Evolutionary conservation across 371 early-diverging fungal genomes (phyloP), one percentile per base, ranked within the genome.

Genomic region (Mucor piriformis): DNA sequence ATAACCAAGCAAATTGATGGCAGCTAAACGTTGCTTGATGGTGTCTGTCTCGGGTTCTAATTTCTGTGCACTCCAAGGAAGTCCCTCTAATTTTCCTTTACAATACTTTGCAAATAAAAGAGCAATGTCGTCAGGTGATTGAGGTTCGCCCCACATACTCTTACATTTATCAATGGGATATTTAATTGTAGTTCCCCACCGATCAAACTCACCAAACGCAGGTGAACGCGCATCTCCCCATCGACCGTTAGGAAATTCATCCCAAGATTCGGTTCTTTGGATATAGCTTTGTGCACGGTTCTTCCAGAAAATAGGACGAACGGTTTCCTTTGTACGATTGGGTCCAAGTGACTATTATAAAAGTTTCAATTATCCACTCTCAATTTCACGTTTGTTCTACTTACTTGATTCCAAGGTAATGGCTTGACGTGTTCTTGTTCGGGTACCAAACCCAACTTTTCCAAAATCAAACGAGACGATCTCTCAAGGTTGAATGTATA

Each of bases 251-350:
- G 97, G 97, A 69, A 94, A 98, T 65, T 97, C 97, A 77, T 98
- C 97, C 98, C 98, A 98, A 20, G 87, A 77, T 64, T 94, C 95
- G 3, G 98, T 98, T 54, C 97, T 90, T 52, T 86, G 75, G 60
- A 97, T 89, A 78, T 98, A 97, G 67, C 91, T 92, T 64, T 91
- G 87, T 49, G 92, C 84, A 38, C 96, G 88, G 78, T 98, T 95
- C 77, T 89, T 90, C 97, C 98, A 97, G 72, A 97, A 98, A 63
- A 97, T 96, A 16, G 98, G 98, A 18, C 97, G 93, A 38, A 98
- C 96, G 57, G 84, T 93, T 76, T 98, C 97, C 70, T 92, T 92
- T 38, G 89, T 88, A 42, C 96, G 91, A 70, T 93, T 94, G 64
- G 85, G 79, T 25, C 84, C 85, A 54, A 91, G 79, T 33, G 89